Conservation (phyloP, 306 rosid species). For the Vigna reflexopilosa region DNA sequence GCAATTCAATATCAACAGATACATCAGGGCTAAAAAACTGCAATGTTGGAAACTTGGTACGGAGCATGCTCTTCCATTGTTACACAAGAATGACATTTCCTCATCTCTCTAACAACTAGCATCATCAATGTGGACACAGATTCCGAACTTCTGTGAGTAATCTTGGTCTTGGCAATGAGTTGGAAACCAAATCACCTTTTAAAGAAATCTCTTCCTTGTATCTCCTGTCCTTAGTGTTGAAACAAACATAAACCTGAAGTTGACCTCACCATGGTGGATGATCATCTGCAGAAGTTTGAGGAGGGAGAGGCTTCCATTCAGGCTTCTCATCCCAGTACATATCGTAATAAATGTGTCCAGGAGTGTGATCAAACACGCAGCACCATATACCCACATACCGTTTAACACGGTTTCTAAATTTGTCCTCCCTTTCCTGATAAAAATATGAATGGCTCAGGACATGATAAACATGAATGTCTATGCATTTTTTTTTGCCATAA, state of each 20-base stretch:
- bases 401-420: conserved; percentile 78
- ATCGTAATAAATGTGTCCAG: conserved; percentile 93
- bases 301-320: conserved; percentile 87
- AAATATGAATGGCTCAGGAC: conserved; percentile 31
- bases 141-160: conserved; percentile 37
- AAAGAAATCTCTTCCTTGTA: conserved; percentile 6
- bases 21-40: neutral
- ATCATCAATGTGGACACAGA: conserved; percentile 35
- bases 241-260: conserved; percentile 31
- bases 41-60: conserved; percentile 25
- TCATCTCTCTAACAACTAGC: conserved; percentile 35
- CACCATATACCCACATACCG: conserved; percentile 94
- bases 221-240: neutral
- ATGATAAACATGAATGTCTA: conserved; percentile 5
- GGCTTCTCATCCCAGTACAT: conserved; percentile 99
- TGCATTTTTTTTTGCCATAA: conserved; percentile 16
- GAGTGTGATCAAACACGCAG: conserved; percentile 73
- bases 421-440: conserved; percentile 72
- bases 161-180: conserved; percentile 25
- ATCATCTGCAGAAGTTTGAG: conserved; percentile 81
- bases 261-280: conserved; percentile 79
- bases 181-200: conserved; percentile 37
- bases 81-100: conserved; percentile 31
- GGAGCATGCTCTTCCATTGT: conserved; percentile 24
- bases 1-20: neutral